phyloP scores from a whole-genome alignment of 306 rosid species.

The Hippophae gyantsensis region DNA sequence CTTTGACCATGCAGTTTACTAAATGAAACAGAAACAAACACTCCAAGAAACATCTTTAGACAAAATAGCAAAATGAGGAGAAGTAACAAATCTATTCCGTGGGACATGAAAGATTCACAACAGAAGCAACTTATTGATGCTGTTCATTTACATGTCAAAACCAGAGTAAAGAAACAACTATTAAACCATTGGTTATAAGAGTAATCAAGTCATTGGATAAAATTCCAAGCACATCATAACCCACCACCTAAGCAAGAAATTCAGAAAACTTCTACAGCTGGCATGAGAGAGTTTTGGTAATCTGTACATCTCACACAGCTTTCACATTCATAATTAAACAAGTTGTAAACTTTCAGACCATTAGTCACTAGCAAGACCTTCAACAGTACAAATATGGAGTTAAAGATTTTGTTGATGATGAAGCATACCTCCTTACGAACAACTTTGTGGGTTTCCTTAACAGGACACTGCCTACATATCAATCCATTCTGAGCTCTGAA shows the following conservation, averaged over 20 bases:
- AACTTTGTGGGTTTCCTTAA: conserved; percentile 64
- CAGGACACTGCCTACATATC: conserved; percentile 87
- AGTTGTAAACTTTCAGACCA: not conserved
- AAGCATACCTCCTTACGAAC: conserved; percentile 63
- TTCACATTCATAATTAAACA: not conserved
- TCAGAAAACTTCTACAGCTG: not conserved
- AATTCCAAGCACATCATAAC: too few species aligned
- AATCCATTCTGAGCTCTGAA: conserved; percentile 54
- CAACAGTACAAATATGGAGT: not conserved
- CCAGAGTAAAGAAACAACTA: too few species aligned
- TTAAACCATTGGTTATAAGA: too few species aligned
- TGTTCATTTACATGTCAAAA: not conserved
- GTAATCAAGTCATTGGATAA: too few species aligned
- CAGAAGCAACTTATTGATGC: too few species aligned
- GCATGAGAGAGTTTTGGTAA: not conserved
- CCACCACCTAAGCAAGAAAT: not conserved
- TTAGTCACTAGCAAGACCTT: not conserved
- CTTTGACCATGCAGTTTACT: too few species aligned
- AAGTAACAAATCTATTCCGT: too few species aligned
- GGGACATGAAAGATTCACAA: too few species aligned
- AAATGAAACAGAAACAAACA: too few species aligned
- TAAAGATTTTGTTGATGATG: not conserved
- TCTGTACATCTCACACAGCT: not conserved
- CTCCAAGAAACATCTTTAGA: too few species aligned
- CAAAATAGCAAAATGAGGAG: too few species aligned